Evolutionary conservation across 1,139 yeast species (phyloP), one percentile per base, ranked within the genome.

Genomic region (Kurtzmaniella quercitrusa): DNA sequence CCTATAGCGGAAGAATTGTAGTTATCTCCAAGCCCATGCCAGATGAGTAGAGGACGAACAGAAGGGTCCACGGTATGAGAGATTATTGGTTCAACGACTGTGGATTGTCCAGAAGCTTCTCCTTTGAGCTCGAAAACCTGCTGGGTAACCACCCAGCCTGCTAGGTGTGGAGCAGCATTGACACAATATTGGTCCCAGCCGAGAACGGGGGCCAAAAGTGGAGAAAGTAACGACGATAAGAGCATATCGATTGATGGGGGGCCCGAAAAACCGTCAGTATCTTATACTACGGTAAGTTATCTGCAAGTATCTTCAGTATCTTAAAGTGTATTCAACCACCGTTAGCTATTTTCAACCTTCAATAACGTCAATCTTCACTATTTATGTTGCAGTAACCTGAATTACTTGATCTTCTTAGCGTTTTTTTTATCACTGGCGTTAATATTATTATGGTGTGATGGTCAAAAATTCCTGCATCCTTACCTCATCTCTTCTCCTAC

Each of bases 11-110:
- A 62, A 0, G 90, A 80, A 55, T 84, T 77, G 56, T 81, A 86
- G 16, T 77, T 71, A 58, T 87, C 95, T 0, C 95, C 94, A 54
- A 87, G 71, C 0, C 95, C 95, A 55, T 87, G 95, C 95, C 95
- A 87, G 37, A 87, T 56, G 2, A 87, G 88, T 2, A 86, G 74
- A 0, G 91, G 90, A 39, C 60, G n/a, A 31, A 31, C 18, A 31
- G 36, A 31, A 4, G 36, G 18, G 18, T 31, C 18, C 18, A 31
- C 16, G 14, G 14, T 10, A 9, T 3, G 34, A 39, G 3, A 31
- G 29, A 3, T 39, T 39, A n/a, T 38, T 18, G 15, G 21, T n/a
- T n/a, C n/a, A n/a, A 41, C 38, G 17, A 25, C 14, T 38, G 29
- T 3, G 25, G 44, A 25, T 37, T 25, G 33, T 2, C 18, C 7